Evolutionary conservation across 176 grass and related monocot genomes (phyloP).

Genomic region (Eragrostis nindensis): DNA sequence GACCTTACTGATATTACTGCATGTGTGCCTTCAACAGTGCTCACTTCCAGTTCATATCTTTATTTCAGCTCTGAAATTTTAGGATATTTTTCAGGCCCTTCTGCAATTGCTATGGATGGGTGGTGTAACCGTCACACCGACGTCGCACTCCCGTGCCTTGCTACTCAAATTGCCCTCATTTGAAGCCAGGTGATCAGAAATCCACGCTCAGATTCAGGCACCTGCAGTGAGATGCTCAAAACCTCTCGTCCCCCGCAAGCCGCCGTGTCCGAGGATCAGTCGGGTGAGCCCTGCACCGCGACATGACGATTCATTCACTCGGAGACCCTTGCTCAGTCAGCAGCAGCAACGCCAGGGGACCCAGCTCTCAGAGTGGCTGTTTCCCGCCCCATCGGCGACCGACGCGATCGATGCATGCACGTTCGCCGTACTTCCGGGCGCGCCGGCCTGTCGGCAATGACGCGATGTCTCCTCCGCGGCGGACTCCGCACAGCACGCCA

Average conservation of each 20-base stretch:
- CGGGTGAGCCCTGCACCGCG: background rate
- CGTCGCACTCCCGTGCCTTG: background rate
- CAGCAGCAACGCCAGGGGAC: background rate
- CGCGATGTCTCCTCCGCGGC: conserved; percentile 16
- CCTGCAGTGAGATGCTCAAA: background rate
- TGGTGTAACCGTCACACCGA: background rate
- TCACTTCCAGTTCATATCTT: background rate
- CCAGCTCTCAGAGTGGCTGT: background rate
- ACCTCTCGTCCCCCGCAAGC: background rate
- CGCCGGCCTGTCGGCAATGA: conserved; percentile 36
- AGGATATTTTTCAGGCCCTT: background rate
- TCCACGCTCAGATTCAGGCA: background rate
- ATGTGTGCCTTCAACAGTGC: background rate
- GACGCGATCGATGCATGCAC: conserved; percentile 41
- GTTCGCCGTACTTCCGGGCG: background rate
- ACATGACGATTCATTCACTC: background rate
- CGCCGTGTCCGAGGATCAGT: conserved; percentile 7
- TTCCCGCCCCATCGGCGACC: background rate
- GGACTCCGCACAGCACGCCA: conserved; percentile 35
- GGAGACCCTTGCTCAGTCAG: background rate
- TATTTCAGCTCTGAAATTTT: background rate
- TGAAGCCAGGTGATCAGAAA: background rate
- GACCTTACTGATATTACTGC: background rate
- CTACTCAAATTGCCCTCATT: background rate
- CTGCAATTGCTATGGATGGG: too few species aligned